Conservation (phyloP, 257 asterid species). For the Plectranthus barbatus region DNA sequence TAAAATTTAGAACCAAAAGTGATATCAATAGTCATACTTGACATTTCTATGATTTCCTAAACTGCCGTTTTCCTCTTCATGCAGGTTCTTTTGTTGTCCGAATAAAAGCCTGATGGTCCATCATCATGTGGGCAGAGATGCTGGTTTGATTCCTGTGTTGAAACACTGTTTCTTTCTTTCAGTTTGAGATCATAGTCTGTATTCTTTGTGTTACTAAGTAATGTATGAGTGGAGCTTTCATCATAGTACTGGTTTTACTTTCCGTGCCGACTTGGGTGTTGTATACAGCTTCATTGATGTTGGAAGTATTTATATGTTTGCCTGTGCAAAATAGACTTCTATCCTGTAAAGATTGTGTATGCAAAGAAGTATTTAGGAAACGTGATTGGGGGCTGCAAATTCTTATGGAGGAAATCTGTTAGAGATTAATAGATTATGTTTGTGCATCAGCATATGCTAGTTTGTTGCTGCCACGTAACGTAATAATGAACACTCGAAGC, state of each 20-base stretch:
- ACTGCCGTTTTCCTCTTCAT: neutral
- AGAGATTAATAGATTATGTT: too few species aligned
- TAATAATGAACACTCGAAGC: too few species aligned
- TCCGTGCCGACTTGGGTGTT: neutral
- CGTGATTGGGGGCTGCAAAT: too few species aligned
- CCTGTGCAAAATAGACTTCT: too few species aligned
- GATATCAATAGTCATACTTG: neutral
- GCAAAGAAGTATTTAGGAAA: too few species aligned
- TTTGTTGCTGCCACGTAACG: too few species aligned
- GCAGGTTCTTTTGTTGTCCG: slow-evolving; percentile 24
- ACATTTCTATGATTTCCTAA: neutral
- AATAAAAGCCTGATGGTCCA: slow-evolving; percentile 12
- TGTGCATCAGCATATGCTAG: too few species aligned
- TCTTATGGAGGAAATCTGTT: too few species aligned
- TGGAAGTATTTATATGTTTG: neutral
- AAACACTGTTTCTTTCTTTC: neutral
- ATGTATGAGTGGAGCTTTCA: neutral
- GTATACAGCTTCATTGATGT: neutral
- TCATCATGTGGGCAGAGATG: neutral
- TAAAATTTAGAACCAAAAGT: too few species aligned
- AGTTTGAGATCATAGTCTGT: neutral
- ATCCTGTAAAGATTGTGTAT: too few species aligned
- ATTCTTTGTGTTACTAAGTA: neutral
- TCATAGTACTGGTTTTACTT: neutral
- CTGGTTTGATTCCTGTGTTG: neutral